Base-by-base conservation (phyloP, 2,329 filamentous ascomycete species). In the Xylariaceae sp. region DNA sequence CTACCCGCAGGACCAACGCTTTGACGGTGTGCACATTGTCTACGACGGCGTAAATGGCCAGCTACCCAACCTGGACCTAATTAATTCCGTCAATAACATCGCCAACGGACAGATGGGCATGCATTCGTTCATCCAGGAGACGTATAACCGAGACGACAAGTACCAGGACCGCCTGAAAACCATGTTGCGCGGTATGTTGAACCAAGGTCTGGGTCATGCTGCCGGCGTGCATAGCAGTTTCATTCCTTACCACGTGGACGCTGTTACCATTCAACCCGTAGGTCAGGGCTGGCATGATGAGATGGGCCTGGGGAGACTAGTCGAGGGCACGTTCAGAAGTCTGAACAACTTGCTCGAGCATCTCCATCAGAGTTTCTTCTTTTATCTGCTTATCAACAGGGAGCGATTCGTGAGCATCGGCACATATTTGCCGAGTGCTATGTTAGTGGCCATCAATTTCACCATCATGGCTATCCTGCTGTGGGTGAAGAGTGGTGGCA, bases 361-460 rank as follows among this genome's bases (percentile, higher is more conserved):
- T 66, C 77, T 99, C 53, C 94, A 99, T 67, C 94, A 99, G 72
- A 96, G 91, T 68, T 99, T 99, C 76, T 99, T 99, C 80, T 97
- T 99, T 72, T 99, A 99, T 68, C 76, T 99, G 45, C 78, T 99
- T 40, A 90, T 97, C 82, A 86, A 95, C 58, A 82, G 85, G 30
- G 89, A 94, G 62, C 85, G 91, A 11, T 99, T 99, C 66, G 94
- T 97, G 59, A 97, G 91, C 70, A 99, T 99, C 56, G 94, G 94
- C 14, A 99, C 92, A 1, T 99, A 99, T 65, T 78, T 99, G 3
- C 94, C 94, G 0, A 95, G 90, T 60, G 94, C 94, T n/a, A 99
- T 99, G 94, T 72, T 97, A 44, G 80, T 99, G 49, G 94, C 94
- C 2, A 87, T 86, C 39, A 96, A 91, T 67, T 97, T 97, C 64